Evolutionary conservation across 106 monocot genomes (phyloP), one percentile per base, ranked within the genome.

Genomic region (Allium cepa): DNA sequence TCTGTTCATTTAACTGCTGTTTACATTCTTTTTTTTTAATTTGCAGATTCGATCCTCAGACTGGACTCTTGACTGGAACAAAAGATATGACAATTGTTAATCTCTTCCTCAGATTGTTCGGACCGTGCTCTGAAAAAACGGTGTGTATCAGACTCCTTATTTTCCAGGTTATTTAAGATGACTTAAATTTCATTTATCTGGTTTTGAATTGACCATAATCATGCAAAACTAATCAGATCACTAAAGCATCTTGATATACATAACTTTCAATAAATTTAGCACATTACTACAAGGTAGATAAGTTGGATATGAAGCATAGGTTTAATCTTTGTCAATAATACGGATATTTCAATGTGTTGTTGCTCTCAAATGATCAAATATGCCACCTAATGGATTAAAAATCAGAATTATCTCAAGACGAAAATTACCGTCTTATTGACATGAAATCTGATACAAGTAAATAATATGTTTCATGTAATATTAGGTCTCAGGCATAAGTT

Each of bases 81-180:
- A 85, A 82, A 46, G 82, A 89, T 79, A 80, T 79, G 51, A 89
- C 76, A 26, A 82, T 89, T 10, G 88, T 89, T 8, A 89, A 89
- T 76, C 53, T 85, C 60, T 89, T 89, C 53, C 82, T 89, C 51
- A 74, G 82, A 64, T 59, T 82, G 67, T 89, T 89, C 61, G 85
- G 89, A 26, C 64, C 47, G 26, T 85, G 85, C 72, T 71, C 89
- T 65, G 89, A 89, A 57, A 82, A 78, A 65, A 16, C 77, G 13
- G 71, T 89, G 59, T 89, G 89, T 71, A 75, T 89, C 59, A 79
- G 82, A 46, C 89, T 89, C 71, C 80, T 89, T 14, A 65, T 89
- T 69, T 85, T 89, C 69, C 89, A 85, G 89, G 85, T 80, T 63
- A 15, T 47, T 64, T 57, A 9, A 36, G 3, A 36, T 5, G 36